These are phyloP conservation scores for Omphalotus olearius DNA, from an alignment of 1,284 basidiomycete genomes.

Conservation along the genomic window DNA sequence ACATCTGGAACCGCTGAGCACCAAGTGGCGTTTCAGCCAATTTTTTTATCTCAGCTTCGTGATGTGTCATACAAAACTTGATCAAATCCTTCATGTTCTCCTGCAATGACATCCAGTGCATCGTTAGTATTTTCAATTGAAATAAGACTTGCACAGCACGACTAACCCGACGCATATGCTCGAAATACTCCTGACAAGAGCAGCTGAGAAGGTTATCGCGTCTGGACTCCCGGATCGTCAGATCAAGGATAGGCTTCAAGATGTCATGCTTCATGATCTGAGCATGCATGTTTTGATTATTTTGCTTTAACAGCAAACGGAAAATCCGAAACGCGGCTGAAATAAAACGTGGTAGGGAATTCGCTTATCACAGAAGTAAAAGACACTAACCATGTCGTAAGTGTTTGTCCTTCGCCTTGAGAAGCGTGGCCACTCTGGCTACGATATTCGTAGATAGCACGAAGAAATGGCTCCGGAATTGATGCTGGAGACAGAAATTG, in stretches of 20 bases:
- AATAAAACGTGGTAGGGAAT: conserved; percentile 14
- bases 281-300: conserved; percentile 83
- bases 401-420: conserved; percentile 87
- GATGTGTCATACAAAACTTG: conserved; percentile 77
- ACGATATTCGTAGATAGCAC: conserved; percentile 79
- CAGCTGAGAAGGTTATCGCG: conserved; percentile 92
- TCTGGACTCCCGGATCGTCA: conserved; percentile 77
- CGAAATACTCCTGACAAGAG: conserved; percentile 94
- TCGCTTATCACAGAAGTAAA: background rate
- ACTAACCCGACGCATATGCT: conserved; percentile 79
- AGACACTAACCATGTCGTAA: conserved; percentile 73
- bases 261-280: conserved; percentile 86
- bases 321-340: conserved; percentile 90
- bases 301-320: conserved; percentile 78
- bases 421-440: conserved; percentile 69
- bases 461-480: conserved; percentile 88
- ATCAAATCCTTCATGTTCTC: conserved; percentile 88
- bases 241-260: conserved; percentile 77
- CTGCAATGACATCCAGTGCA: conserved; percentile 33
- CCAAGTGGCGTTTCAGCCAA: conserved; percentile 62
- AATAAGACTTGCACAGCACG: conserved; percentile 14
- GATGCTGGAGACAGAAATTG: conserved; percentile 85
- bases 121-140: background rate
- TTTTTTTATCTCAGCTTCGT: conserved; percentile 62
- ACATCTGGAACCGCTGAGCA: conserved; percentile 65